These are phyloP conservation scores for Claviceps africana DNA, from an alignment of 2,329 filamentous ascomycete species.

Conservation along the genomic window DNA sequence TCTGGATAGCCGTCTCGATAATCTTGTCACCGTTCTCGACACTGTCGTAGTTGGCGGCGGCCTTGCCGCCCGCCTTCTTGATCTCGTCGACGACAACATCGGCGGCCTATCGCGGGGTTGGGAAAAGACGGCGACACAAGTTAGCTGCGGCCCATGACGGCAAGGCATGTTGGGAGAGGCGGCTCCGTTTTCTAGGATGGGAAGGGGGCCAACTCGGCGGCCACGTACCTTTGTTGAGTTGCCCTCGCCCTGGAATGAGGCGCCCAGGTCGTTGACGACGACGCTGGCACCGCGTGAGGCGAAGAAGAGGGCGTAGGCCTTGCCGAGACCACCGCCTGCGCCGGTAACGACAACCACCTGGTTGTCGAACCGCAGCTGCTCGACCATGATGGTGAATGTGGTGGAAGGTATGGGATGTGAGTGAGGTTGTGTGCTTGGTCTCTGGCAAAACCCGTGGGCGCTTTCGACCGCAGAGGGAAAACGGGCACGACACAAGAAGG, in stretches of 20 bases:
- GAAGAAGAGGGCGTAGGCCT: slow-evolving; percentile 80
- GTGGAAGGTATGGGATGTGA: slow-evolving; percentile 9
- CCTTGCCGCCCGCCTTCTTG: slow-evolving; percentile 79
- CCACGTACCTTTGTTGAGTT: slow-evolving; percentile 60
- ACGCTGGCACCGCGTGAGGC: slow-evolving; percentile 82
- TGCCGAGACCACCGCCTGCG: slow-evolving; percentile 65
- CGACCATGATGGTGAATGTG: slow-evolving; percentile 36
- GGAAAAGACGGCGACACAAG: background rate
- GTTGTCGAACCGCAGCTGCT: slow-evolving; percentile 65
- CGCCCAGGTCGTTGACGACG: slow-evolving; percentile 93
- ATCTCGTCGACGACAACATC: slow-evolving; percentile 76
- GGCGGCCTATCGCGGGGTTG: slow-evolving; percentile 52
- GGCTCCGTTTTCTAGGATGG: no score
- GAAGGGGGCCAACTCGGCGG: no score
- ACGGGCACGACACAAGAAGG: no score
- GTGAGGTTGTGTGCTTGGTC: background rate
- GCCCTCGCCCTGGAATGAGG: slow-evolving; percentile 86
- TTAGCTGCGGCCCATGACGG: background rate
- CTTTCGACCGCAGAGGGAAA: background rate
- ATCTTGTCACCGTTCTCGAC: slow-evolving; percentile 90
- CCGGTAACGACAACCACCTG: slow-evolving; percentile 75
- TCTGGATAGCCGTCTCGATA: slow-evolving; percentile 73
- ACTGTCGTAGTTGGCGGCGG: slow-evolving; percentile 92
- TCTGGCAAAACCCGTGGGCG: background rate
- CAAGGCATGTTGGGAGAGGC: no score